Evolutionary conservation across 345 rosid species (phyloP).

Genomic region (Pistacia integerrima): DNA sequence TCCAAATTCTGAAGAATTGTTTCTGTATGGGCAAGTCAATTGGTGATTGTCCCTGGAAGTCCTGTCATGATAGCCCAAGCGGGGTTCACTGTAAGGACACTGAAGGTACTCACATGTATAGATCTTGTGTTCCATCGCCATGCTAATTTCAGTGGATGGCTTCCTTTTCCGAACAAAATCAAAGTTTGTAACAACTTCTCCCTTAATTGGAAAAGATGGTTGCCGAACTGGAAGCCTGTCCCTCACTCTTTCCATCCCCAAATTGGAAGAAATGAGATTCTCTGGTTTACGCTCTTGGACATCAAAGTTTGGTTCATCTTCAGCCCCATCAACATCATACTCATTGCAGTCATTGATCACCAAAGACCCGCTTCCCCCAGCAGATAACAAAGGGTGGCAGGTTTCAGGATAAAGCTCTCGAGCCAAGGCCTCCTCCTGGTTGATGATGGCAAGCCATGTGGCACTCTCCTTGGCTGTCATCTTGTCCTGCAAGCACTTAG

Average conservation of each 20-base stretch:
- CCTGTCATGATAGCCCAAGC: conserved; percentile 72
- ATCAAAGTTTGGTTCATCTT: conserved; percentile 56
- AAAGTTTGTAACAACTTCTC: conserved; percentile 50
- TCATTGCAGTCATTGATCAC: conserved; percentile 58
- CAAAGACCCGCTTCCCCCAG: conserved; percentile 50
- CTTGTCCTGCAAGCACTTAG: conserved; percentile 87
- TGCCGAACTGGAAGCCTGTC: conserved; percentile 40
- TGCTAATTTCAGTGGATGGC: conserved; percentile 43
- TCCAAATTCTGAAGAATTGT: conserved; percentile 48
- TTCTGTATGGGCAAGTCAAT: conserved; percentile 55
- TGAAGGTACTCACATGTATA: conserved; percentile 65
- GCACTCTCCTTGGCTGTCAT: conserved; percentile 94
- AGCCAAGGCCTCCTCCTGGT: conserved; percentile 65
- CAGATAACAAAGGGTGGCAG: conserved; percentile 53
- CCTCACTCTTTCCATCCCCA: conserved; percentile 41
- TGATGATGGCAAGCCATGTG: conserved; percentile 88
- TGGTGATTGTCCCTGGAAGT: conserved; percentile 77
- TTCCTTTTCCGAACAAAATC: conserved; percentile 69
- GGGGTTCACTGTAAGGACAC: conserved; percentile 68
- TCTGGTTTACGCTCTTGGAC: conserved; percentile 62
- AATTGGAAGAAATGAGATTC: conserved; percentile 36
- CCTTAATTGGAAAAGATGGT: conserved; percentile 49
- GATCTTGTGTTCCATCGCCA: conserved; percentile 49
- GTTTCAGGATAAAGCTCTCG: conserved; percentile 56
- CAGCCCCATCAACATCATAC: conserved; percentile 81